A percentile compares a stretch with the other conserved stretches of the same genome.
Evolutionary conservation across 169 alveolate species (phyloP).

Genomic region (Plasmodium cynomolgi): DNA sequence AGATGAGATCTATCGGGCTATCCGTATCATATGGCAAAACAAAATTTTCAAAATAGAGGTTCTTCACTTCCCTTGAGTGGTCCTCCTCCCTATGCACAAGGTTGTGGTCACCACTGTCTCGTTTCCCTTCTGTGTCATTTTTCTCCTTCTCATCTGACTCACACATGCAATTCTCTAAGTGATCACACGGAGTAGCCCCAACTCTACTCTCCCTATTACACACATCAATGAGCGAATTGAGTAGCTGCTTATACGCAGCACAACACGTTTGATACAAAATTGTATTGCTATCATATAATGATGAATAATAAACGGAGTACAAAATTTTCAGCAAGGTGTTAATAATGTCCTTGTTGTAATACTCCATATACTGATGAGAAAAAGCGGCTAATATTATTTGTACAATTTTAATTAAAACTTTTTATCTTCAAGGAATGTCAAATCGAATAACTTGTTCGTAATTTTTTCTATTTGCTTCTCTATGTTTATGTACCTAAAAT

Average conservation of each 20-base stretch:
- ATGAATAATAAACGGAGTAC: conserved; percentile 62
- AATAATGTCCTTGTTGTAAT: conserved; percentile 43
- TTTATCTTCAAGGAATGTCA: conserved; percentile 51
- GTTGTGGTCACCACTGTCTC: background rate
- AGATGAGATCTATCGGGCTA: conserved; percentile 42
- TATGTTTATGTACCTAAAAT: conserved; percentile 30
- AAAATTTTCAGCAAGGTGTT: conserved; percentile 51
- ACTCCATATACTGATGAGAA: conserved; percentile 53
- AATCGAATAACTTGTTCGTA: conserved; percentile 58
- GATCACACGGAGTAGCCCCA: background rate
- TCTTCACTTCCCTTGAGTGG: background rate
- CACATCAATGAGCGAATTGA: conserved; percentile 61
- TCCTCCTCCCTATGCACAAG: background rate
- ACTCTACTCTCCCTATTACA: conserved; percentile 31
- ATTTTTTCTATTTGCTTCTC: conserved; percentile 62
- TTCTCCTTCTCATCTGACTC: background rate
- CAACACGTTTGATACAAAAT: conserved; percentile 69
- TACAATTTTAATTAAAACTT: conserved; percentile 49
- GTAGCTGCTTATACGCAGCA: conserved; percentile 59
- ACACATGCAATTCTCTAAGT: background rate
- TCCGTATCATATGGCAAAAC: conserved; percentile 39
- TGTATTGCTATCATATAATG: conserved; percentile 36
- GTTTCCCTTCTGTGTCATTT: background rate
- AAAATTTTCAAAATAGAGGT: conserved; percentile 53
- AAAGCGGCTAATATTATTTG: conserved; percentile 65